Conservation (phyloP, 495 filamentous ascomycete genomes). For the Chlorociboria aeruginascens region DNA sequence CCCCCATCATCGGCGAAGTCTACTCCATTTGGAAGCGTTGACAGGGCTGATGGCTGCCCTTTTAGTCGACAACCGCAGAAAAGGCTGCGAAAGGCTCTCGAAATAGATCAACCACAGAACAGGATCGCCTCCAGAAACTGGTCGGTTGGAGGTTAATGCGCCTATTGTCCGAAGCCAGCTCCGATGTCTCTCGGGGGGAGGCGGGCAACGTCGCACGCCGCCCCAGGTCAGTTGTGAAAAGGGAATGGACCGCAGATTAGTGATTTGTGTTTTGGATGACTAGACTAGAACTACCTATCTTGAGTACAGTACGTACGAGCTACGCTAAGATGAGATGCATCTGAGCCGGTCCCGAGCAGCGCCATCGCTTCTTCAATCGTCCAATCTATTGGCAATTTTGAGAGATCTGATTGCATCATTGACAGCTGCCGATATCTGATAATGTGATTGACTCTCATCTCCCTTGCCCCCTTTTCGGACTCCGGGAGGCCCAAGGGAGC, state of each 20-base stretch:
- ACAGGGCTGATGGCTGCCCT: no score
- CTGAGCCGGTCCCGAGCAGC: background rate
- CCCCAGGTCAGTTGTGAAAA: no score
- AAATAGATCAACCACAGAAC: conserved; percentile 7
- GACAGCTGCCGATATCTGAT: conserved; percentile 1
- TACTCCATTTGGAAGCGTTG: no score
- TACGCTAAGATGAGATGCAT: background rate
- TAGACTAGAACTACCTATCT: no score
- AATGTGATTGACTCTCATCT: background rate
- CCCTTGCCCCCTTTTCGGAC: background rate
- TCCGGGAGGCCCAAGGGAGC: background rate
- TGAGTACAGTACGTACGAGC: no score
- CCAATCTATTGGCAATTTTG: background rate
- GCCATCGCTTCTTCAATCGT: background rate
- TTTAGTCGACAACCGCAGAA: no score
- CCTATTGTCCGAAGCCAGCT: conserved; percentile 7
- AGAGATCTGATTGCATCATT: background rate
- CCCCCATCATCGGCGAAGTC: no score
- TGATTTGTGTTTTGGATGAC: background rate
- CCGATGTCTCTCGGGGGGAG: background rate
- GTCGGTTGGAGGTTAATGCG: conserved; percentile 5
- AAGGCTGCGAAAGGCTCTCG: background rate
- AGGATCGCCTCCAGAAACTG: background rate
- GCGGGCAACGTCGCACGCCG: no score
- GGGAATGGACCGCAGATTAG: background rate